These are phyloP conservation scores for Capronia epimyces DNA, from an alignment of 2,329 filamentous ascomycete species.

Conservation along the genomic window DNA sequence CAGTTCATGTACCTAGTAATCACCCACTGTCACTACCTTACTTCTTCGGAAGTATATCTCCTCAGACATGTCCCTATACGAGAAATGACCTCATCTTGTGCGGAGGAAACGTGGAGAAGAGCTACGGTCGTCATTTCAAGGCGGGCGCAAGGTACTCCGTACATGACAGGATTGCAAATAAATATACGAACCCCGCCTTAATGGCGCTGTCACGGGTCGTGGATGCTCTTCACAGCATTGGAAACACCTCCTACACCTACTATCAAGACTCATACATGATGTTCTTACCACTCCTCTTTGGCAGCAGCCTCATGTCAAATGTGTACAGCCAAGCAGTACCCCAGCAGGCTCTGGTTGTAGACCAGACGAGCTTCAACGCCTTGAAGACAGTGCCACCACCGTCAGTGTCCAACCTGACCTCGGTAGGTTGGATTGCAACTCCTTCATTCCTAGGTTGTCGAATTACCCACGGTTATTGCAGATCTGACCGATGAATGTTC, in stretches of 20 bases:
- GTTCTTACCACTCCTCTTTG: slow-evolving; percentile 11
- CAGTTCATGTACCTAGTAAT: not conserved
- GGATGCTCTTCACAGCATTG: not conserved
- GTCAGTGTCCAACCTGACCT: slow-evolving; percentile 30
- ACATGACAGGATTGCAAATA: not conserved
- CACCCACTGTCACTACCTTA: not conserved
- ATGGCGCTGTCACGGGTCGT: not conserved
- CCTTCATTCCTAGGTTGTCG: not conserved
- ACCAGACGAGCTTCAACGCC: slow-evolving; percentile 44
- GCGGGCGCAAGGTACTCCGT: not conserved
- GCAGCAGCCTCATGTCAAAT: slow-evolving; percentile 1
- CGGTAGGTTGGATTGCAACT: slow-evolving; percentile 30
- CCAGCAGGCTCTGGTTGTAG: slow-evolving; percentile 40
- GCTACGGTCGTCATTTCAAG: not conserved
- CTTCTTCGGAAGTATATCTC: not conserved
- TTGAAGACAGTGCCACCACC: slow-evolving; percentile 39
- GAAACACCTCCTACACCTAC: not conserved
- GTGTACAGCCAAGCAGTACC: slow-evolving; percentile 27
- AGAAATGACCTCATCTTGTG: not conserved
- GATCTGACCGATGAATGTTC: not conserved
- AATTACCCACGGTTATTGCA: not conserved
- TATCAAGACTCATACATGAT: slow-evolving; percentile 7
- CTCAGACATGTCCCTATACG: not conserved
- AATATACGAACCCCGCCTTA: not conserved
- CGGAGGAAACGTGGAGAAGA: not conserved